Evolutionary conservation across 768 basidiomycete genomes (phyloP).

Genomic region (Lactarius quietus): DNA sequence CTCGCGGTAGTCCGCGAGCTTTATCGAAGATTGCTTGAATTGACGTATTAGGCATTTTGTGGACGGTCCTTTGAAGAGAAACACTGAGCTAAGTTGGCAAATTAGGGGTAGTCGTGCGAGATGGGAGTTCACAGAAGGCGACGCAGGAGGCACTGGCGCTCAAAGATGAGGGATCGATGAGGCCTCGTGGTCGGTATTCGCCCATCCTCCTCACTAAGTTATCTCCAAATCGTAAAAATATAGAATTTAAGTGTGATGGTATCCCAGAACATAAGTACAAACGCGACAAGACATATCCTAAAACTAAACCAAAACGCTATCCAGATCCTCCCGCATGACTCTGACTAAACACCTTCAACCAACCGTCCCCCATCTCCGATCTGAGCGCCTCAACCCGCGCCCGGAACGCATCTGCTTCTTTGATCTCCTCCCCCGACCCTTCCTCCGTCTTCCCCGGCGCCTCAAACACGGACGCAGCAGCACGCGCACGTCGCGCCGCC

Average conservation of each 20-base stretch:
- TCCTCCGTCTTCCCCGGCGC: constrained; percentile 33
- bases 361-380: constrained; percentile 85
- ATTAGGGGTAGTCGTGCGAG: background rate
- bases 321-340: constrained; percentile 36
- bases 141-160: background rate
- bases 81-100: background rate
- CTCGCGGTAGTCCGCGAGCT: background rate
- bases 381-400: constrained; percentile 77
- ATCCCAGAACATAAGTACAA: constrained; percentile 4
- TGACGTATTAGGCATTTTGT: background rate
- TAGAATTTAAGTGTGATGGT: constrained; percentile 2
- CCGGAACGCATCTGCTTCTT: constrained; percentile 68
- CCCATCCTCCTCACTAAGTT: too few species aligned
- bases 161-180: too few species aligned
- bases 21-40: background rate
- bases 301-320: background rate
- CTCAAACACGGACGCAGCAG: constrained; percentile 64
- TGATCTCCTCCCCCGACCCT: constrained; percentile 35
- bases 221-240: background rate
- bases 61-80: background rate
- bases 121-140: background rate
- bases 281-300: background rate
- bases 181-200: background rate
- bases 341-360: constrained; percentile 82
- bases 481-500: constrained; percentile 46